Conservation (phyloP, 1,284 basidiomycete genomes). For the Trametes hirsuta region DNA sequence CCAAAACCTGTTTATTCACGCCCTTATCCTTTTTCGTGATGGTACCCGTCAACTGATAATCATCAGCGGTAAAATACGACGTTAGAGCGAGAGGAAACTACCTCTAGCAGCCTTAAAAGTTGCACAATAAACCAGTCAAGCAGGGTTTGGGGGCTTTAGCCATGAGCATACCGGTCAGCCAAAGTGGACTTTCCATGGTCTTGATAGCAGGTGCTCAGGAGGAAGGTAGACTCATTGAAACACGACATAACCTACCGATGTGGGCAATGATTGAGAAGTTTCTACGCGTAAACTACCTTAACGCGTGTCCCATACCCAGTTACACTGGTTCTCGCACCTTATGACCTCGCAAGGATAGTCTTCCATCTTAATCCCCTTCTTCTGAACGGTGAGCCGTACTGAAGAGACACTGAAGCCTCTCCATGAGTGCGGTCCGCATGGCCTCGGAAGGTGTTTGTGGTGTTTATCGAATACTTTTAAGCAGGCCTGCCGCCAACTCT, state of each 20-base stretch:
- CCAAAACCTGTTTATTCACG: slow-evolving; percentile 87
- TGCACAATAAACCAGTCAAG: neutral
- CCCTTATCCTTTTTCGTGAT: slow-evolving; percentile 69
- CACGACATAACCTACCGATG: slow-evolving; percentile 58
- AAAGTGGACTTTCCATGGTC: slow-evolving; percentile 94
- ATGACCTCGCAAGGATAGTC: slow-evolving; percentile 78
- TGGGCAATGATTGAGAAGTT: slow-evolving; percentile 97
- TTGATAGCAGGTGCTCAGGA: slow-evolving; percentile 24
- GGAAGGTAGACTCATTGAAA: neutral
- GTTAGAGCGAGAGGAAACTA: slow-evolving; percentile 29
- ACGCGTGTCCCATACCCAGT: neutral
- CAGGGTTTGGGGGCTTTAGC: neutral
- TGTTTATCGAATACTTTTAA: slow-evolving; percentile 37
- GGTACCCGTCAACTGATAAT: slow-evolving; percentile 81
- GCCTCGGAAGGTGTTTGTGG: slow-evolving; percentile 10
- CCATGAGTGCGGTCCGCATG: slow-evolving; percentile 10
- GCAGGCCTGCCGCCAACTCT: slow-evolving; percentile 43
- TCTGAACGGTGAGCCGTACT: slow-evolving; percentile 28
- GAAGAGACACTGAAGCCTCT: slow-evolving; percentile 39
- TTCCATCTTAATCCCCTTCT: slow-evolving; percentile 56
- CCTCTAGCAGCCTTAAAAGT: slow-evolving; percentile 65
- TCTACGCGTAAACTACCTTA: slow-evolving; percentile 43
- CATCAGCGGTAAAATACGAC: neutral
- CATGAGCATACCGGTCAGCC: slow-evolving; percentile 70
- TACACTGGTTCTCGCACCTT: slow-evolving; percentile 49